Evolutionary conservation across 768 basidiomycete genomes (phyloP).

Genomic region (Phanerochaete sordida): DNA sequence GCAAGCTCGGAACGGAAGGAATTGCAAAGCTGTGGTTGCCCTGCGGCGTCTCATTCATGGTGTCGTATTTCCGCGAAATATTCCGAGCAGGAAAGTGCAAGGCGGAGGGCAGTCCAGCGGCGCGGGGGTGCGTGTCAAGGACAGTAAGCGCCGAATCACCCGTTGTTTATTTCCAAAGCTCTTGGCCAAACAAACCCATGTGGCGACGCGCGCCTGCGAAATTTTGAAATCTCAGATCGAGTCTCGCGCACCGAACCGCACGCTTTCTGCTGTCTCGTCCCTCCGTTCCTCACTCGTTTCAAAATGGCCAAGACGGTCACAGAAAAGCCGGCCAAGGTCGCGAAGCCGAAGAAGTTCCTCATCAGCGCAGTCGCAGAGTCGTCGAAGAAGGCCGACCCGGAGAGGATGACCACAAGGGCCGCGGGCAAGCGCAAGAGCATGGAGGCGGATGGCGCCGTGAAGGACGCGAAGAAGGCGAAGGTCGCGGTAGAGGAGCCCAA

Average conservation of each 20-base stretch:
- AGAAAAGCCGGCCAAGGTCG: constrained; percentile 2
- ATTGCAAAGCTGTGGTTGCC: constrained; percentile 13
- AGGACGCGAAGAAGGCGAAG: constrained; percentile 14
- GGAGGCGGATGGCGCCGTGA: neutral
- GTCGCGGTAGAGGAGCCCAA: constrained; percentile 1
- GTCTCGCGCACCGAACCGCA: neutral
- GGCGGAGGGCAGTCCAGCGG: neutral
- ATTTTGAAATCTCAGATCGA: constrained; percentile 6
- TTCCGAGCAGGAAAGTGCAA: neutral
- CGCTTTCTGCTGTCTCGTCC: neutral
- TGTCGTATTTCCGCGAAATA: neutral
- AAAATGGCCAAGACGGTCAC: constrained; percentile 12
- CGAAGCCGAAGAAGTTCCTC: neutral
- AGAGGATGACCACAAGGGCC: constrained; percentile 10
- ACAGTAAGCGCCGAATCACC: neutral
- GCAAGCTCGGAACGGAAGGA: constrained; percentile 20
- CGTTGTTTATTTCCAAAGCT: constrained; percentile 3
- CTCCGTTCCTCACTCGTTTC: neutral
- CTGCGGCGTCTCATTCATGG: constrained; percentile 19
- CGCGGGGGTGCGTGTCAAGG: constrained; percentile 3
- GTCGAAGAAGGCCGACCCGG: neutral
- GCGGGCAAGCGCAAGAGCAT: constrained; percentile 19
- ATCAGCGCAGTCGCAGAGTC: neutral
- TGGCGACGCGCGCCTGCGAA: constrained; percentile 4
- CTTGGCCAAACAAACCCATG: constrained; percentile 10